Percentiles rank a stretch among this genome's conserved stretches.
Evolutionary conservation across 179 eudicot species (phyloP).

Genomic region (Camellia oleifera): DNA sequence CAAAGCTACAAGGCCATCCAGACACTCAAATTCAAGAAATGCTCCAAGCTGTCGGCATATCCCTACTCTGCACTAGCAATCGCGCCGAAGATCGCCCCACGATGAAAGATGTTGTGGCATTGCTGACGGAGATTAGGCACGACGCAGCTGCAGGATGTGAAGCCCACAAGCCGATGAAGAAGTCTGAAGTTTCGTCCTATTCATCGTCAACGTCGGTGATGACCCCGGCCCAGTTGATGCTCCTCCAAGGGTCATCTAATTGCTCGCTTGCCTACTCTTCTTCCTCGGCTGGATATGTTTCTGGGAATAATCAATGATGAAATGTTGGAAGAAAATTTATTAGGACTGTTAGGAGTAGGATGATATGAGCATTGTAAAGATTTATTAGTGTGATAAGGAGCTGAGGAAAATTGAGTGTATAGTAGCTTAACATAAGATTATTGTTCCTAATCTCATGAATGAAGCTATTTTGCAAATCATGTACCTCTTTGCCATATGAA

Average conservation of each 20-base stretch:
- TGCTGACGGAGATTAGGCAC: conserved; percentile 65
- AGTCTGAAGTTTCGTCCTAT: conserved; percentile 25
- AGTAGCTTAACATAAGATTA: background rate
- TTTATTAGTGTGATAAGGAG: background rate
- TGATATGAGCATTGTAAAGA: background rate
- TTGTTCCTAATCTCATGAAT: background rate
- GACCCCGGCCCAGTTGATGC: conserved; percentile 49
- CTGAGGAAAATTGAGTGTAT: background rate
- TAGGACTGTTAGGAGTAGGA: conserved; percentile 7
- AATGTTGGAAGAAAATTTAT: background rate
- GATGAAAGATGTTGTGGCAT: conserved; percentile 92
- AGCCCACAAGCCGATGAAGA: conserved; percentile 37
- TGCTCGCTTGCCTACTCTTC: conserved; percentile 61
- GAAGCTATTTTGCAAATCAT: background rate
- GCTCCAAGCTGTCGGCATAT: conserved; percentile 85
- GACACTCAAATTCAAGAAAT: conserved; percentile 90
- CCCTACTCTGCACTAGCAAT: conserved; percentile 80
- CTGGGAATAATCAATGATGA: background rate
- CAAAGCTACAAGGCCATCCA: conserved; percentile 62
- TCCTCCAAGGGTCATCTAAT: conserved; percentile 53
- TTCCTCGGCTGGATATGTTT: conserved; percentile 42
- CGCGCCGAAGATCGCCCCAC: conserved; percentile 84
- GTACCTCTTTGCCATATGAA: background rate
- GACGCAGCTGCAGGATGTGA: conserved; percentile 46
- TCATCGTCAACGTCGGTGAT: conserved; percentile 55